Base-by-base conservation (phyloP, 2,329 filamentous ascomycete species). In the Aspergillus persii region DNA sequence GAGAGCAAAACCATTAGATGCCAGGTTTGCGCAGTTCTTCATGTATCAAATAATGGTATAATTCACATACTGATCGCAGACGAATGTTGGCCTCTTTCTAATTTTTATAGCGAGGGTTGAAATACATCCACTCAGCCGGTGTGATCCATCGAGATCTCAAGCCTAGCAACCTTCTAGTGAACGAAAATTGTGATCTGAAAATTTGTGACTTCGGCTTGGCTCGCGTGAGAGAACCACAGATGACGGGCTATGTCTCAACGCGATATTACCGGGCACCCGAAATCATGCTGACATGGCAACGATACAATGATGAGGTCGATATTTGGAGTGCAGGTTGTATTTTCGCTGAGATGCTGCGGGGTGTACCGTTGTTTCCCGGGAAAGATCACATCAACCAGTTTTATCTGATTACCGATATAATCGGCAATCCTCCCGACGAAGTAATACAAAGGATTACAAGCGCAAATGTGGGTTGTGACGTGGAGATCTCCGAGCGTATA, bases 221-320 rank as follows among this genome's bases (percentile, higher is more conserved):
- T 53, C 91, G 95, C 76, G 96, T 99, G 70, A 94, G 98, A 76
- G 95, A 99, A 74, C 95, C 95, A 41, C 95, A 98, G 79, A 99
- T 98, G 95, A 98, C 95, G 36, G 95, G 95, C 68, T 99, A 99
- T 74, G 95, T 99, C 62, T 98, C 95, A 48, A 98, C 95, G 63
- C 85, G 95, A 83, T 99, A 98, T 84, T 99, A 99, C 84, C 88
- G 95, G 72, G 95, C 95, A 8, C 95, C 95, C 18, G 95, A 98
- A 79, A 99, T 98, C 75, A 99, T 99, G 95, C 90, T 99, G 74
- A 98, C 95, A 64, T 99, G 95, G 95, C 95, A 99, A 83, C 98
- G 98, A 81, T 98, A 99, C 79, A 94, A 98, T 69, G 88, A 97
- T 46, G 94, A 97, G 80, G 95, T 98, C 59, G 95, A 99, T 76